phyloP scores from a whole-genome alignment of 106 monocot species.

The Dioscorea zingiberensis region DNA sequence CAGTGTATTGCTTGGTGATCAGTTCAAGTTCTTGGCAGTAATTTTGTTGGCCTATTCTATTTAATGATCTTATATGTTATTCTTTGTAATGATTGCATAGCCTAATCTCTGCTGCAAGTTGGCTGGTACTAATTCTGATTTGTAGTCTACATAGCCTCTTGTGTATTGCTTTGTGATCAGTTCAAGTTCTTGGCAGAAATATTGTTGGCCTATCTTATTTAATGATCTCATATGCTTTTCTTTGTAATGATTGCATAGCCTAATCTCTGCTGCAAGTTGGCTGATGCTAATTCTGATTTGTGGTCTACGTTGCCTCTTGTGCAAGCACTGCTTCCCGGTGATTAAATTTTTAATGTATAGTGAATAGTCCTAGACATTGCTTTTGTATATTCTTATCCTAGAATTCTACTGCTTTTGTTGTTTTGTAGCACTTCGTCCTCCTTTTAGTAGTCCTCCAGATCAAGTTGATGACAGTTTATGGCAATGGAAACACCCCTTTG shows the following conservation, averaged over 20 bases:
- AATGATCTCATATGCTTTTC: too few species aligned
- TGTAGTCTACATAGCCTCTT: constrained; percentile 75
- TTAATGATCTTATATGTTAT: neutral
- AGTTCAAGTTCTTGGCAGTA: too few species aligned
- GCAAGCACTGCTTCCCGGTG: constrained; percentile 94
- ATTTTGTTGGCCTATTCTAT: too few species aligned
- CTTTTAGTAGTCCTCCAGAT: constrained; percentile 33
- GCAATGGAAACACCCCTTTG: constrained; percentile 70
- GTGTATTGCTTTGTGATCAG: too few species aligned
- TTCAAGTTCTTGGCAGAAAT: too few species aligned
- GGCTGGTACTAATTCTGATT: constrained; percentile 57
- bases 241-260: constrained; percentile 38
- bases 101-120: constrained; percentile 63
- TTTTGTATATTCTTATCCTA: too few species aligned
- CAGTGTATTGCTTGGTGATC: too few species aligned
- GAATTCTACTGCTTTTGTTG: neutral
- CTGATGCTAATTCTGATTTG: constrained; percentile 58
- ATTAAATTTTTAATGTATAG: neutral
- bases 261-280: constrained; percentile 56
- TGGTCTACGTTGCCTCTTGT: constrained; percentile 77
- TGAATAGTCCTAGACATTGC: too few species aligned
- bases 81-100: constrained; percentile 27
- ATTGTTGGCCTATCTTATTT: too few species aligned
- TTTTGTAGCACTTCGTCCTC: constrained; percentile 78
- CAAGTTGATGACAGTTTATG: constrained; percentile 70